Evolutionary conservation across 192 early-diverging fungal genomes (phyloP), one percentile per base, ranked within the genome.

Genomic region (Coemansia erecta): DNA sequence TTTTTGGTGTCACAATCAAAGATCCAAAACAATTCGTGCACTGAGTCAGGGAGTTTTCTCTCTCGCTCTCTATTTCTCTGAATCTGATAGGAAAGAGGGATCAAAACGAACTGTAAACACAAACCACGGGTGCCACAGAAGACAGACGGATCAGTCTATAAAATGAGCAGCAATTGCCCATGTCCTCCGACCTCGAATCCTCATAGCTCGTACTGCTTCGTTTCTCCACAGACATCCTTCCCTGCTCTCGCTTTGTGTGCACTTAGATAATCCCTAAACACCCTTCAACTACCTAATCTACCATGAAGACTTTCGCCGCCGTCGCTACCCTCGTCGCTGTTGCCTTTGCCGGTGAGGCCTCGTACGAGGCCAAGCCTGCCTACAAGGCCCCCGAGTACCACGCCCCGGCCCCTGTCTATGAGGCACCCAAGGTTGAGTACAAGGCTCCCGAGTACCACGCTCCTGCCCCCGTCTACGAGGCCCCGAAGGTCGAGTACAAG

Each of bases 301-400:
- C 60, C 51, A 73, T 73, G 72, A 67, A 73, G 72, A 58, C 48
- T 44, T 28, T 64, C 54, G 61, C 61, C 47, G 65, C 65, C 42
- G 45, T 68, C 31, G 56, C 72, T 44, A 56, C 65, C 24, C 54
- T 73, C 41, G 72, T 45, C 24, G 64, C 45, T 24, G 60, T 53
- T 43, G 72, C 54, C 58, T 43, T 73, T 44, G 61, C 65, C 19
- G 56, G 52, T 31, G 72, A 67, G 55, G 59, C 22, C 19, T 35
- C 56, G 26, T 70, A 70, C 31, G 42, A 60, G 61, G 61, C 62
- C 46, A 56, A 43, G 44, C 69, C 53, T 33, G 59, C 60, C 31
- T 60, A 60, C 37, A 46, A 40, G 46, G 45, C 56, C 18, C 55
- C 56, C 17, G 31, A 57, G 43, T 18, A 33, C 44, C 59, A 68